Evolutionary conservation across 2,329 filamentous ascomycete genomes (phyloP), one percentile per base, ranked within the genome.

Genomic region (Talaromyces sp.): DNA sequence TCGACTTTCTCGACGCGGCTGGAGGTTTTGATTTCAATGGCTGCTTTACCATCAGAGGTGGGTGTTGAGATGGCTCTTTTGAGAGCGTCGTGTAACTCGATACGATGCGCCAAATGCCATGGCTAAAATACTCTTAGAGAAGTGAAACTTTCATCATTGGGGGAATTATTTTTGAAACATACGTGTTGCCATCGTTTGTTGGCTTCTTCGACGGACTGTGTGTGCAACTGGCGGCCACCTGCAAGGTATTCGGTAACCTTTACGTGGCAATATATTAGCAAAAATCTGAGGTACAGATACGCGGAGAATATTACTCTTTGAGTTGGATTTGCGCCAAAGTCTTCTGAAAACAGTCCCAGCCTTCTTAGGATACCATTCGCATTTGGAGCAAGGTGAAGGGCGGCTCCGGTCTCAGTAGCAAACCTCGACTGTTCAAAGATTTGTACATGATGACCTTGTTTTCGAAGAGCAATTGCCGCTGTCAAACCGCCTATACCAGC

Each of bases 341-440:
- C 71, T 63, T 79, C 76, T 0, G 79, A 75, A 58, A 74, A 72
- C 1, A 84, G 68, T 0, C 82, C 81, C 58, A 84, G 73, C 37
- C 80, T 74, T 11, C 75, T 73, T 3, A 90, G 75, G 2, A 89
- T 73, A 0, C 85, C 84, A 72, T 88, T 87, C 2, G 82, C 78
- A 69, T 90, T 90, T 0, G 88, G 86, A 0, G 85, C 82, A 4
- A 89, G 72, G 69, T 89, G 86, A n/a, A 89, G 81, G 0, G 87
- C 87, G 3, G 87, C 86, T 0, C 87, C 87, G 1, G 81, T 75
- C 72, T 89, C 86, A 60, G 78, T 82, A 16, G 83, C 82, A 39
- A 88, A 82, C 1, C 77, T 76, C 0, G 85, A 87, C 70, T 86
- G 82, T 68, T 89, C 86, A 59, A 81, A 84, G 0, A 87, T 66